Percentiles rank a stretch among this genome's conserved stretches.
phyloP scores from a whole-genome alignment of 495 filamentous ascomycete genomes.

The Penicillium antarcticum region DNA sequence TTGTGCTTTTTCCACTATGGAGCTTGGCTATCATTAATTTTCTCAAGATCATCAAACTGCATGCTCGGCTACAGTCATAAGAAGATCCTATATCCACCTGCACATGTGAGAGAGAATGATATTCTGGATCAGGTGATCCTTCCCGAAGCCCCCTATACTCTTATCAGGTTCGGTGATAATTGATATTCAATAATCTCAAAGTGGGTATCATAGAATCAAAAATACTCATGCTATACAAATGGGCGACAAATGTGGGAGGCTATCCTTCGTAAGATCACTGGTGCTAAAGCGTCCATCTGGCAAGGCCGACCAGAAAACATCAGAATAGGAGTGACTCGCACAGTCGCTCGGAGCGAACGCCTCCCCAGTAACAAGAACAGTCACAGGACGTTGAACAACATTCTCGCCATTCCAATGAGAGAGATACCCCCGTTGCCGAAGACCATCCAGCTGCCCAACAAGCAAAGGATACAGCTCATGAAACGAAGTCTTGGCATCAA shows the following conservation, averaged over 20 bases:
- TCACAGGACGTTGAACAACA: constrained; percentile 53
- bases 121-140: no score
- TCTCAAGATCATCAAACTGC: no score
- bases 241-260: constrained; percentile 7
- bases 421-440: constrained; percentile 57
- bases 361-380: constrained; percentile 67
- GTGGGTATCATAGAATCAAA: constrained; percentile 11
- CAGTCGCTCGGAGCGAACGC: constrained; percentile 50
- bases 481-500: constrained; percentile 14
- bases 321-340: constrained; percentile 38
- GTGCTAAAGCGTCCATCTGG: constrained; percentile 24
- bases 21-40: no score
- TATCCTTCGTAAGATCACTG: constrained; percentile 1
- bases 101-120: no score
- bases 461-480: constrained; percentile 14
- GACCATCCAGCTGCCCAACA: constrained; percentile 46
- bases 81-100: no score
- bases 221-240: constrained; percentile 12
- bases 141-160: no score
- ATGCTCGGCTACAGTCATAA: no score
- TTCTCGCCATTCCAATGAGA: constrained; percentile 51
- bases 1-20: no score
- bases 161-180: background rate
- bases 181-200: background rate
- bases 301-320: constrained; percentile 68